Percentiles rank a stretch among this genome's conserved stretches.
These are phyloP conservation scores for Alternaria triticimaculans DNA, from an alignment of 2,329 filamentous ascomycete species.

Conservation along the genomic window DNA sequence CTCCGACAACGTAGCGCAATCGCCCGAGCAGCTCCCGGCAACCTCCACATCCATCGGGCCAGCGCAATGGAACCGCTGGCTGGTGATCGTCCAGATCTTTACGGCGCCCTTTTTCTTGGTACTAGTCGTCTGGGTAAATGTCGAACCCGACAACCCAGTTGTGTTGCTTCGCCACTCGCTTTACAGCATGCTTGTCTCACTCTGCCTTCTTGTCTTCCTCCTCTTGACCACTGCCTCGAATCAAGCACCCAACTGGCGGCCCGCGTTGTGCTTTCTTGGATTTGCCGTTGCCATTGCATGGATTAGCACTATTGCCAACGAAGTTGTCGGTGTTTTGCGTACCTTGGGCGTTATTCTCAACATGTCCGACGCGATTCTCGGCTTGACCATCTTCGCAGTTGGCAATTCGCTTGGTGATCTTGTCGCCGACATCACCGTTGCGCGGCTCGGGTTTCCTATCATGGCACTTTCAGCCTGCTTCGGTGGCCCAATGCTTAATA, in stretches of 20 bases:
- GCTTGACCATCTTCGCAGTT: constrained; percentile 93
- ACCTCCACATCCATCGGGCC: constrained; percentile 29
- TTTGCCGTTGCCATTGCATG: constrained; percentile 92
- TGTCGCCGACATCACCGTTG: constrained; percentile 93
- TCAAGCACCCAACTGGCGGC: constrained; percentile 74
- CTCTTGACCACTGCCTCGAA: constrained; percentile 72
- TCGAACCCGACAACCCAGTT: constrained; percentile 61
- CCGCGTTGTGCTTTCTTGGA: constrained; percentile 83
- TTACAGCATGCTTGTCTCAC: constrained; percentile 60
- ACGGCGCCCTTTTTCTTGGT: constrained; percentile 85
- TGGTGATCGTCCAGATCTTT: constrained; percentile 83
- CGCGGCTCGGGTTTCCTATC: constrained; percentile 89
- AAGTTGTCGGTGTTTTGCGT: constrained; percentile 95
- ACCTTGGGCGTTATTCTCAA: constrained; percentile 88
- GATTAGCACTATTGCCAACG: constrained; percentile 94
- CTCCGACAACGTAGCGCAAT: constrained; percentile 42
- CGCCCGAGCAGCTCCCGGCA: constrained; percentile 44
- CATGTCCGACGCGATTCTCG: constrained; percentile 93
- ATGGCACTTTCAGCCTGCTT: constrained; percentile 97
- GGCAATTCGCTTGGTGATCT: constrained; percentile 95
- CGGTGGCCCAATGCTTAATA: constrained; percentile 98
- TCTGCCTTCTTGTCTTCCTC: constrained; percentile 70
- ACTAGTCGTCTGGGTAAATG: constrained; percentile 76
- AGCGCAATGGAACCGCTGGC: constrained; percentile 87
- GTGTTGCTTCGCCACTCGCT: constrained; percentile 65